Conservation (phyloP, 805 yeast species). For the Saturnispora besseyi region DNA sequence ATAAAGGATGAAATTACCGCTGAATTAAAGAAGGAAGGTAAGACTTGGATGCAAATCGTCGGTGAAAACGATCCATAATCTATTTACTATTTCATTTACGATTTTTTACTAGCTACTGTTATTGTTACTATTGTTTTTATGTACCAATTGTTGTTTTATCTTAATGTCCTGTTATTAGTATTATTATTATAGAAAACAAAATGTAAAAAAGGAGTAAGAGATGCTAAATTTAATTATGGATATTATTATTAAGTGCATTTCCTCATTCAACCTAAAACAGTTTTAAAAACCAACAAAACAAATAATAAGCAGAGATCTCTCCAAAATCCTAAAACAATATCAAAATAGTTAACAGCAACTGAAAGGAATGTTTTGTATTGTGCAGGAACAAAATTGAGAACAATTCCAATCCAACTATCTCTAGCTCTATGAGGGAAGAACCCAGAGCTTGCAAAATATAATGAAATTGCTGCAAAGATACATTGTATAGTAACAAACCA, state of each 20-base stretch:
- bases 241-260: neutral
- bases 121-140: neutral
- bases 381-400: slow-evolving; percentile 20
- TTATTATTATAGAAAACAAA: neutral
- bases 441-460: slow-evolving; percentile 9
- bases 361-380: slow-evolving; percentile 12
- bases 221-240: neutral
- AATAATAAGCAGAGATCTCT: slow-evolving; percentile 24
- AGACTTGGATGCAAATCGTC: slow-evolving; percentile 75
- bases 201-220: slow-evolving; percentile 1
- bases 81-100: neutral
- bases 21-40: slow-evolving; percentile 62
- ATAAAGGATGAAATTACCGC: slow-evolving; percentile 49
- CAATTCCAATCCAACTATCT: slow-evolving; percentile 14
- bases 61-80: slow-evolving; percentile 45
- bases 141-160: neutral
- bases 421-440: slow-evolving; percentile 10
- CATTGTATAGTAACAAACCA: slow-evolving; percentile 20
- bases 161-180: neutral
- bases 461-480: slow-evolving; percentile 13
- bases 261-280: slow-evolving; percentile 2
- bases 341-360: slow-evolving; percentile 20
- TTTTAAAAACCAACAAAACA: slow-evolving; percentile 18
- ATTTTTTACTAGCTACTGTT: neutral
- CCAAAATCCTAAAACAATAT: slow-evolving; percentile 17